Evolutionary conservation across 1,284 basidiomycete genomes (phyloP), one percentile per base, ranked within the genome.

Genomic region (Thecaphora frezii): DNA sequence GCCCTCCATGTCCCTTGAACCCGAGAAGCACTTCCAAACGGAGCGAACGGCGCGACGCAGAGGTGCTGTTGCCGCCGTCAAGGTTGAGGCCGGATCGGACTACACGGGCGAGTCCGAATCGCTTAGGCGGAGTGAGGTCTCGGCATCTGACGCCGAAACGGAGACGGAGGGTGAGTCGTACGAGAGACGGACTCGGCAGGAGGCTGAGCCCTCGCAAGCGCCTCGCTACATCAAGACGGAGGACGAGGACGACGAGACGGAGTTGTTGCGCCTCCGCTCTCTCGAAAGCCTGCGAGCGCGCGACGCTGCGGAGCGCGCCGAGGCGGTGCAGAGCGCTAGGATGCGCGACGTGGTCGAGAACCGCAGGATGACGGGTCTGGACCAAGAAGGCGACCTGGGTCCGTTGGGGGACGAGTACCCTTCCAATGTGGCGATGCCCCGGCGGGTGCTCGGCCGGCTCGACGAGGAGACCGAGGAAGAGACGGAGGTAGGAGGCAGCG

Each of bases 381-480:
- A 58, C 12, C 48, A 46, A n/a, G 58, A 44, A 26, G 47, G 46
- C 10, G 48, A 19, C 10, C 24, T 25, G 16, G n/a, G 13, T 12
- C 61, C 57, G 5, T 55, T 65, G 23, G 51, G 50, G 30, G 51
- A 51, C 16, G 56, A 61, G 23, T 55, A 57, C 48, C 26, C 56
- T 41, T 44, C 47, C 13, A 63, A 66, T 40, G 54, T 67, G 12
- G 49, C 60, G 46, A 36, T 63, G 44, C 58, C 63, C 37, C 58
- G 67, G 25, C 52, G 72, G 21, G 68, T 73, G 18, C 44, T 74
- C 33, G 70, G 68, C 21, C 44, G 72, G 42, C 48, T 74, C 19
- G 72, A 74, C 39, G 72, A 74, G 42, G 72, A 74, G 55, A 74
- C 72, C 13, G 72, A 74, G 45, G 72, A 74, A 33, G 72, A 74